A percentile compares a stretch with the other conserved stretches of the same genome.
phyloP scores from a whole-genome alignment of 2,329 filamentous ascomycete species.

The Verticillium albo-atrum region DNA sequence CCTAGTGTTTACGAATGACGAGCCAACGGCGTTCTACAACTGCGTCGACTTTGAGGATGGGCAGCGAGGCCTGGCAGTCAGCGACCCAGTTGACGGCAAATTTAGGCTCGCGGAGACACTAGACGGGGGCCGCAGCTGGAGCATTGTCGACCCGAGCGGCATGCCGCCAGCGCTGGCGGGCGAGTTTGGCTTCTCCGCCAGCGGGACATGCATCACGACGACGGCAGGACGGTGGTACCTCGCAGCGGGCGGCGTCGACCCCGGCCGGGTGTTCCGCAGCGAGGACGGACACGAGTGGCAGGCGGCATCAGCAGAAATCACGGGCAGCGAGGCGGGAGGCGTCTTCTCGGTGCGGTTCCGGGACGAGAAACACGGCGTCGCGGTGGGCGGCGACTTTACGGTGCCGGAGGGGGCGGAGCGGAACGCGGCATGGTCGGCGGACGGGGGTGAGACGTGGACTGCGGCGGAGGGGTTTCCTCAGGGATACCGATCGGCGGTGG shows the following conservation, averaged over 20 bases:
- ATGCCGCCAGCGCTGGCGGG: conserved; percentile 21
- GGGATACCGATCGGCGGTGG: conserved; percentile 24
- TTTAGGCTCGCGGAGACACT: conserved; percentile 25
- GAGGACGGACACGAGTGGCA: conserved; percentile 20
- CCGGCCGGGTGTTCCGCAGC: conserved; percentile 22
- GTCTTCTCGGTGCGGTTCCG: conserved; percentile 27
- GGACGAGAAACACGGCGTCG: conserved; percentile 19
- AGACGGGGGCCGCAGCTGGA: conserved; percentile 22
- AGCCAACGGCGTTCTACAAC: conserved; percentile 25
- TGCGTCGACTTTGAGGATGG: conserved; percentile 23
- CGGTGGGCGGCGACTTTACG: conserved; percentile 25
- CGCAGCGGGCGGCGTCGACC: conserved; percentile 20
- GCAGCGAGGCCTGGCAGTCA: conserved; percentile 21
- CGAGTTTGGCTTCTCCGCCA: conserved; percentile 26
- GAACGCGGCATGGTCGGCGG: conserved; percentile 23
- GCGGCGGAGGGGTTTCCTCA: conserved; percentile 18
- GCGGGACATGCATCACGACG: conserved; percentile 25
- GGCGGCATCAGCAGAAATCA: conserved; percentile 17
- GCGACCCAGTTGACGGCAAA: conserved; percentile 26
- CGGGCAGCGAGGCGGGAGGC: conserved; percentile 19
- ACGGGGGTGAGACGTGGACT: conserved; percentile 24
- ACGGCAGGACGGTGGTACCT: conserved; percentile 22
- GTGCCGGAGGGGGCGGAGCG: conserved; percentile 12
- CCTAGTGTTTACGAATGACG: conserved; percentile 20
- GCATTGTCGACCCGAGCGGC: conserved; percentile 15